Evolutionary conservation across 129 eudicot genomes (phyloP).

Genomic region (Pulicaria dysenterica): DNA sequence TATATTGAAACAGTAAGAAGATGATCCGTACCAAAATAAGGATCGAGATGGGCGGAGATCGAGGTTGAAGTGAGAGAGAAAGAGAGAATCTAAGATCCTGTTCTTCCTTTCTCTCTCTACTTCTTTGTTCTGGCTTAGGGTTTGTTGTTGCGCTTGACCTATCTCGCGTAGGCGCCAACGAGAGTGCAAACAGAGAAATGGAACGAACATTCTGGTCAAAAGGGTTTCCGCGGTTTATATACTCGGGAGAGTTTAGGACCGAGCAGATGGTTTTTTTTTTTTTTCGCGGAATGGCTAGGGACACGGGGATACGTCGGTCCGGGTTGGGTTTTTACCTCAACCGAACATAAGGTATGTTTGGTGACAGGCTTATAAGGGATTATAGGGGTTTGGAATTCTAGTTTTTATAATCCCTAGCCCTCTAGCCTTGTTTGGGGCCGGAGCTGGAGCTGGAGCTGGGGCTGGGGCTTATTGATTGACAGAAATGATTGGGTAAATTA

Average conservation of each 20-base stretch:
- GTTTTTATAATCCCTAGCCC: too few relatives aligned
- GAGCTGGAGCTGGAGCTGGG: too few relatives aligned
- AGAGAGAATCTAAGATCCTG: slow-evolving; percentile 32
- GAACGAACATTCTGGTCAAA: slow-evolving; percentile 27
- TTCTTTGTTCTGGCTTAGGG: slow-evolving; percentile 33
- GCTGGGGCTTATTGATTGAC: too few relatives aligned
- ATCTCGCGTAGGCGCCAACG: slow-evolving; percentile 24
- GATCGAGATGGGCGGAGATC: slow-evolving; percentile 26
- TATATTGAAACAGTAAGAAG: background rate
- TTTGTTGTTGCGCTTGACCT: slow-evolving; percentile 29
- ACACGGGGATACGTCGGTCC: too few relatives aligned
- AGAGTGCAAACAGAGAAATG: slow-evolving; percentile 19
- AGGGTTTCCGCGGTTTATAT: slow-evolving; percentile 12
- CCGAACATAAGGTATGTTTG: too few relatives aligned
- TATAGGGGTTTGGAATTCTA: too few relatives aligned
- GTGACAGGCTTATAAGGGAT: too few relatives aligned
- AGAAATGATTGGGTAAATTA: too few relatives aligned
- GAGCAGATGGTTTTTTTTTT: background rate
- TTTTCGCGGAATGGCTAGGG: too few relatives aligned
- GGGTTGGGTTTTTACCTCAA: too few relatives aligned
- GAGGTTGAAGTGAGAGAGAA: slow-evolving; percentile 37
- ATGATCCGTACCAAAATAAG: slow-evolving; percentile 32
- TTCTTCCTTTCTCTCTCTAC: slow-evolving; percentile 31
- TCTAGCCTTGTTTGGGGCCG: too few relatives aligned
- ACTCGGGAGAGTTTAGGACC: background rate